Conservation (phyloP, 495 filamentous ascomycete species). For the Xylaria longipes region DNA sequence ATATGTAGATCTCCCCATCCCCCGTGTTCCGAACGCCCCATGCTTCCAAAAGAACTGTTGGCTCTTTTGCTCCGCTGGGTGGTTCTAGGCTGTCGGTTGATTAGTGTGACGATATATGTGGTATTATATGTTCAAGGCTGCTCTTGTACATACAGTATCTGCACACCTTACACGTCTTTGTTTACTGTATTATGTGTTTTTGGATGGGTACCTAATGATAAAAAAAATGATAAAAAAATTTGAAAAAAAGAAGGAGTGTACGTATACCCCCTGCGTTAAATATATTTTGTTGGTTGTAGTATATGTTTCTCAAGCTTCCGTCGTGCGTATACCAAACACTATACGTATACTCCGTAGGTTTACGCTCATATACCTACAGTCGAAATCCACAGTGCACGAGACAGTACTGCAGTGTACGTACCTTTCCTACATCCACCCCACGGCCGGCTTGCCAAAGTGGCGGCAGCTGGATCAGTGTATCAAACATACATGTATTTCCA, state of each 20-base stretch:
- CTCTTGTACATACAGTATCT: background rate
- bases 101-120: conserved; percentile 5
- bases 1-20: background rate
- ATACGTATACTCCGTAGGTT: background rate
- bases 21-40: conserved; percentile 4
- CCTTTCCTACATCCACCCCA: conserved; percentile 14
- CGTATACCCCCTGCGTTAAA: background rate
- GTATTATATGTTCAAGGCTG: background rate
- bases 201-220: too few relatives aligned
- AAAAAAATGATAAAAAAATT: background rate
- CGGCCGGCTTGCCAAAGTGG: conserved; percentile 6
- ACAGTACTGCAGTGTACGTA: background rate
- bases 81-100: conserved; percentile 2
- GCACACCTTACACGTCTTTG: background rate
- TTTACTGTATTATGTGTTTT: background rate
- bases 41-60: conserved; percentile 11
- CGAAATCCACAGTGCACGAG: background rate
- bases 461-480: conserved; percentile 22
- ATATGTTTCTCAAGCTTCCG: background rate
- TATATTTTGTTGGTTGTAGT: background rate
- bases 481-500: conserved; percentile 21
- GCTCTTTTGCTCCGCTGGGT: background rate
- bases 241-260: background rate
- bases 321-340: background rate
- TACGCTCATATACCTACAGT: too few relatives aligned